Percentiles rank a stretch among this genome's conserved stretches.
phyloP scores from a whole-genome alignment of 2,329 filamentous ascomycete genomes.

The Cercospora sojina region DNA sequence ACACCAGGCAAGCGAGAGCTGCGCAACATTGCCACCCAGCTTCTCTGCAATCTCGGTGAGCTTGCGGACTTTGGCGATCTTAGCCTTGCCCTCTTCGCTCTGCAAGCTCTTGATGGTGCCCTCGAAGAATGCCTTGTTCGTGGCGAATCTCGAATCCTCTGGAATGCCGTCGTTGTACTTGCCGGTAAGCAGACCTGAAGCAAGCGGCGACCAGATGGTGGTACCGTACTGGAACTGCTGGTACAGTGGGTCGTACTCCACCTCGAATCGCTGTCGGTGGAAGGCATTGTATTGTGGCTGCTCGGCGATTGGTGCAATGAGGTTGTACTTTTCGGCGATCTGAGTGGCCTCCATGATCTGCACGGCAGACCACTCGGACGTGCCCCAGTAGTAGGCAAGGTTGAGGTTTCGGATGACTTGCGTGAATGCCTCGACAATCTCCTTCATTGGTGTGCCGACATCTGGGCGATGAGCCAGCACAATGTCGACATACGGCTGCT shows the following conservation, averaged over 20 bases:
- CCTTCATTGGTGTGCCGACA: constrained; percentile 48
- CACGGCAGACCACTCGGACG: constrained; percentile 58
- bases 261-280: constrained; percentile 61
- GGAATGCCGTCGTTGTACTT: constrained; percentile 66
- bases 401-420: constrained; percentile 56
- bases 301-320: constrained; percentile 57
- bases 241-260: constrained; percentile 60
- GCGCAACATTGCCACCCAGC: constrained; percentile 49
- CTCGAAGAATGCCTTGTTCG: constrained; percentile 58
- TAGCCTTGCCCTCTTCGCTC: constrained; percentile 51
- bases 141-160: constrained; percentile 60
- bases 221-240: constrained; percentile 59
- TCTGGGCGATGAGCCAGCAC: constrained; percentile 64
- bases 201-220: constrained; percentile 57
- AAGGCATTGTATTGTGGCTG: constrained; percentile 63
- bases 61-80: constrained; percentile 59
- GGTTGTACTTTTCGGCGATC: constrained; percentile 57
- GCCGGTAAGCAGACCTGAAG: constrained; percentile 58
- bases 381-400: constrained; percentile 64
- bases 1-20: constrained; percentile 59
- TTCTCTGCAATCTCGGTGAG: constrained; percentile 52
- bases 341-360: constrained; percentile 60
- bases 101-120: constrained; percentile 55
- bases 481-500: constrained; percentile 66
- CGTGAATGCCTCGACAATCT: constrained; percentile 58